These are phyloP conservation scores for Hypoxylon sp. DNA, from an alignment of 2,329 filamentous ascomycete genomes.

Conservation along the genomic window DNA sequence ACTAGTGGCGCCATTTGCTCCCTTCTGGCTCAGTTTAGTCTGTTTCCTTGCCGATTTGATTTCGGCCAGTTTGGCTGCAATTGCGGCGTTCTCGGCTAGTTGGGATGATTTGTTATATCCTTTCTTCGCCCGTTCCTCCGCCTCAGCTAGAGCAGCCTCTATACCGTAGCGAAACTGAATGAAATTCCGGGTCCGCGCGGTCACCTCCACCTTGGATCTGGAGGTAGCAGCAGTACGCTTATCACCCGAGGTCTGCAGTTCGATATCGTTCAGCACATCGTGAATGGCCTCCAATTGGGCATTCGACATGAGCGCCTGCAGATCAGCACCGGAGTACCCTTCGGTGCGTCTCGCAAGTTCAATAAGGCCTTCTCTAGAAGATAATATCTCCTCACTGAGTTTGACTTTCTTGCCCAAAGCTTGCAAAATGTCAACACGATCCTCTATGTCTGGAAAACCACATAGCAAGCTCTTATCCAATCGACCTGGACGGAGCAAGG, in stretches of 20 bases:
- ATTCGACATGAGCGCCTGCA: slow-evolving; percentile 96
- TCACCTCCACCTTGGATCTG: slow-evolving; percentile 50
- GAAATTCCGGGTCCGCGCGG: slow-evolving; percentile 66
- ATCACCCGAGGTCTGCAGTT: slow-evolving; percentile 47
- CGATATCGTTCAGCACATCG: slow-evolving; percentile 80
- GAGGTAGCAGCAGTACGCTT: slow-evolving; percentile 56
- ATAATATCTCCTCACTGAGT: slow-evolving; percentile 74
- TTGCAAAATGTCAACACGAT: slow-evolving; percentile 88
- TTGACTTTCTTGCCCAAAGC: slow-evolving; percentile 87
- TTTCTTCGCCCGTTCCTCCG: slow-evolving; percentile 55
- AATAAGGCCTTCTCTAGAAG: slow-evolving; percentile 67
- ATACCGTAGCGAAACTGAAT: slow-evolving; percentile 87
- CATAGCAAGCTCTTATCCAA: slow-evolving; percentile 94
- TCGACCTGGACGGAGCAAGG: slow-evolving; percentile 88
- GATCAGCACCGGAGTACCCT: slow-evolving; percentile 92
- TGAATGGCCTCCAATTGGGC: slow-evolving; percentile 98
- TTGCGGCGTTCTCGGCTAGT: slow-evolving; percentile 81
- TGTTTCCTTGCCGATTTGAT: slow-evolving; percentile 79
- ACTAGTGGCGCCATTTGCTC: slow-evolving; percentile 45
- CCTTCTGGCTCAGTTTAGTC: slow-evolving; percentile 64
- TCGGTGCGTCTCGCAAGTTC: slow-evolving; percentile 85
- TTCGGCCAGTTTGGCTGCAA: slow-evolving; percentile 83
- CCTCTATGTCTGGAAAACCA: slow-evolving; percentile 83
- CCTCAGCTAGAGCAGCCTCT: slow-evolving; percentile 63
- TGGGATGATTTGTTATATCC: slow-evolving; percentile 65